phyloP scores from a whole-genome alignment of 768 basidiomycete genomes.

The Psilocybe sp. region DNA sequence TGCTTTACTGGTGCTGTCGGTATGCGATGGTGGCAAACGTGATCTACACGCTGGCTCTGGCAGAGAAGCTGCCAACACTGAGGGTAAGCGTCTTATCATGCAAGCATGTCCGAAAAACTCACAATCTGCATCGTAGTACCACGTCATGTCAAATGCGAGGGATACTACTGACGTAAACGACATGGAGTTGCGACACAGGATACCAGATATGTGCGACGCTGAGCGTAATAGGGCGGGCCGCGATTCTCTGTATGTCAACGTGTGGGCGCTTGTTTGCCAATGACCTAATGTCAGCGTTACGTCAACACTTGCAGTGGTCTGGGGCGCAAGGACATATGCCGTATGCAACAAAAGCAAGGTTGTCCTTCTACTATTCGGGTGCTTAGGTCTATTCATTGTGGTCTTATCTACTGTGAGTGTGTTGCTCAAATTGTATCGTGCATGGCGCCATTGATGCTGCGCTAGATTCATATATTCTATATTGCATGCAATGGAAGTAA shows the following conservation, averaged over 20 bases:
- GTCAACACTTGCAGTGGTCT: slow-evolving; percentile 4
- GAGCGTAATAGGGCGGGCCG: slow-evolving; percentile 13
- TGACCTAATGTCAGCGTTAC: not conserved
- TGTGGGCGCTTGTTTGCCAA: too few relatives aligned
- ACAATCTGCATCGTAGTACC: not conserved
- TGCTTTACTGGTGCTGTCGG: slow-evolving; percentile 14
- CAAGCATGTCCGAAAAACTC: not conserved
- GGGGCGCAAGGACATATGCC: slow-evolving; percentile 12
- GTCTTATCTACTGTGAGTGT: slow-evolving; percentile 6
- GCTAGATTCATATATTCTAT: slow-evolving; percentile 9
- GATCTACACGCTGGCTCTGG: slow-evolving; percentile 9
- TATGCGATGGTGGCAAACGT: slow-evolving; percentile 14
- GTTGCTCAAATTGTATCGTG: not conserved
- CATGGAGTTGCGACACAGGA: slow-evolving; percentile 9
- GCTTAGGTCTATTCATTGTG: slow-evolving; percentile 4
- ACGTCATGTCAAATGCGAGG: not conserved
- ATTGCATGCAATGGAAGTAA: slow-evolving; percentile 6
- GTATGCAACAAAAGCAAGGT: slow-evolving; percentile 7
- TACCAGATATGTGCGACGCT: slow-evolving; percentile 12
- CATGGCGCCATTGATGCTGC: too few relatives aligned
- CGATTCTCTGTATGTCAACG: slow-evolving; percentile 6
- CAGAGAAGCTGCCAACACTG: slow-evolving; percentile 5
- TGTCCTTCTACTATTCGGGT: slow-evolving; percentile 1
- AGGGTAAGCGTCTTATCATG: slow-evolving; percentile 6
- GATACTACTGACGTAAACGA: not conserved